A percentile compares a stretch with the other conserved stretches of the same genome.
Evolutionary conservation across 1,284 basidiomycete species (phyloP).

Genomic region (Naganishia cerealis): DNA sequence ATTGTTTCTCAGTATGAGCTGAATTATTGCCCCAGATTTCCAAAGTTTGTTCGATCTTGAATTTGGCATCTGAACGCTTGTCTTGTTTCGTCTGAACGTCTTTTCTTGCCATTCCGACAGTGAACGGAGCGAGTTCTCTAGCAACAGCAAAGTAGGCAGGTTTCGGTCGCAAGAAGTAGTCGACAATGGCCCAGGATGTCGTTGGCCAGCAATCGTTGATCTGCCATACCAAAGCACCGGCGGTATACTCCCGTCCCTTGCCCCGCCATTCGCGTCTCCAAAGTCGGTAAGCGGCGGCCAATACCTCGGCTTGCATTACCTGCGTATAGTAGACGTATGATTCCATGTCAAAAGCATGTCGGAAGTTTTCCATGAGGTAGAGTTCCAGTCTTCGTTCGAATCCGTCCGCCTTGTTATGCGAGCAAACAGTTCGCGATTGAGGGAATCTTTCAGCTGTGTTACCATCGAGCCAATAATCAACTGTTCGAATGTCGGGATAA

Average conservation of each 20-base stretch:
- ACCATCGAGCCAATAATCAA: slow-evolving; percentile 77
- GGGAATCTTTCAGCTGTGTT: slow-evolving; percentile 71
- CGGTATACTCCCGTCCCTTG: slow-evolving; percentile 66
- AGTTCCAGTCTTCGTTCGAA: slow-evolving; percentile 66
- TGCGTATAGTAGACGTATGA: slow-evolving; percentile 79
- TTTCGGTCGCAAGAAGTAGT: slow-evolving; percentile 75
- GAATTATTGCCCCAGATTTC: slow-evolving; percentile 84
- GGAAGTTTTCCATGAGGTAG: slow-evolving; percentile 81
- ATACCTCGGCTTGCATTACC: slow-evolving; percentile 76
- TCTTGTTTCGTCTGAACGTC: slow-evolving; percentile 64
- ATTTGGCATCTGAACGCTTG: slow-evolving; percentile 64
- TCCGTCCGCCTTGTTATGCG: slow-evolving; percentile 77
- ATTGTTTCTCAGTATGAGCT: slow-evolving; percentile 62
- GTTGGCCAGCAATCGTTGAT: slow-evolving; percentile 80
- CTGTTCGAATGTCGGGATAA: slow-evolving; percentile 78
- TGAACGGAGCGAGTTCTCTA: slow-evolving; percentile 68
- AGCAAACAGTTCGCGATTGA: slow-evolving; percentile 75
- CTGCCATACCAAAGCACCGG: slow-evolving; percentile 79
- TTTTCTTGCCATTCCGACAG: slow-evolving; percentile 71
- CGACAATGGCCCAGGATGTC: slow-evolving; percentile 74
- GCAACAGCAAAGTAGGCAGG: slow-evolving; percentile 70
- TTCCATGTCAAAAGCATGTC: slow-evolving; percentile 80
- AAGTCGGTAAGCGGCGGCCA: slow-evolving; percentile 70
- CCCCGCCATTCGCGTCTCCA: slow-evolving; percentile 77
- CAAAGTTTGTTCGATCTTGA: slow-evolving; percentile 63